Base-by-base conservation (phyloP, 2,329 filamentous ascomycete genomes). In the Botrytis paeoniae region DNA sequence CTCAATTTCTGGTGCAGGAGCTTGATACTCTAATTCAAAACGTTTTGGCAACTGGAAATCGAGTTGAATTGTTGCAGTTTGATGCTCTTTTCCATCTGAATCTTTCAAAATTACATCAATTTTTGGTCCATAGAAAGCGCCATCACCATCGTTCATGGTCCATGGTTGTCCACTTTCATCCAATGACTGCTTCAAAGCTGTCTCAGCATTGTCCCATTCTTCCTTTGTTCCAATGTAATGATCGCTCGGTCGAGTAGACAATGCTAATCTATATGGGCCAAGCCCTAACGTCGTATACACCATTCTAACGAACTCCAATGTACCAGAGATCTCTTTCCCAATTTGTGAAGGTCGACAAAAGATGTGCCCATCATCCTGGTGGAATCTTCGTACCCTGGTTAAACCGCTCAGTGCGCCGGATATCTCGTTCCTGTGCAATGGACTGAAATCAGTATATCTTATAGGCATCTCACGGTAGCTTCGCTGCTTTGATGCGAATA, bases 321-420 rank as follows among this genome's bases (percentile, higher is more conserved):
- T 93, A 74, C 88, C 88, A 71, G 87, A 86, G 73, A 96, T 95
- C 82, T 96, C 93, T 4, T 88, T 84, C 76, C 89, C 85, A 73
- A 95, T 93, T 81, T 96, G 93, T 64, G 86, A 85, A 9, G 92
- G 92, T 1, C 92, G 89, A 81, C 94, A 97, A 82, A 97, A 97
- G 75, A 97, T 96, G 82, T 97, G 94, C 9, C 92, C 93, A 80
- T 97, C 94, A 80, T 97, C 94, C 80, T 97, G 94, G 82, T 96
- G 93, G 82, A 97, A 97, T 32, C 94, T 88, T 48, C 94, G 89
- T 68, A 97, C 93, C 73, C 94, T 89, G 4, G 94, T 97, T 73
- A 97, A 84, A 22, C 94, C 94, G 66, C 90, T 93, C 68, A 97
- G 83, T 0, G 94, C 90, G 1, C 94, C 94, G 0, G 93, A 95